Evolutionary conservation across 106 monocot species (phyloP).

Genomic region (Platanthera zijinensis): DNA sequence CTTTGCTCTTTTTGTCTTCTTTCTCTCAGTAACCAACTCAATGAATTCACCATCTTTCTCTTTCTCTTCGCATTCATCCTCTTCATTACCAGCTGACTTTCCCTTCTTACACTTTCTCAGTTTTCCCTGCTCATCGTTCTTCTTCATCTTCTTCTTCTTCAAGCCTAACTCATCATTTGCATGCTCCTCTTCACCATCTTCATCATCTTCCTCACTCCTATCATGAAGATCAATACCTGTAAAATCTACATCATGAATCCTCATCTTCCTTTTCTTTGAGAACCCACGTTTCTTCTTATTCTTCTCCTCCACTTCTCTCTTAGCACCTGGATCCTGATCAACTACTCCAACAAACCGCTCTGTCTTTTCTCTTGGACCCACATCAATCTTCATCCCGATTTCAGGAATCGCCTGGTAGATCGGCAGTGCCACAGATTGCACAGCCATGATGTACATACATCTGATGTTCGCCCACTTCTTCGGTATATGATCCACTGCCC

Average conservation of each 20-base stretch:
- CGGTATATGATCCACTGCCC: constrained; percentile 23
- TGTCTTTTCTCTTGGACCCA: neutral
- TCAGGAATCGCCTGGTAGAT: constrained; percentile 31
- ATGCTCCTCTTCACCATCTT: neutral
- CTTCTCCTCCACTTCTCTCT: neutral
- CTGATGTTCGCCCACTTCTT: constrained; percentile 40
- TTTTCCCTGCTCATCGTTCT: neutral
- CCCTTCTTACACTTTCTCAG: neutral
- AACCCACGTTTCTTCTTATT: neutral
- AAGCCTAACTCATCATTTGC: neutral
- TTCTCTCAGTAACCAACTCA: neutral
- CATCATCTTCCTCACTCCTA: neutral
- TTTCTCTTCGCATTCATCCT: neutral
- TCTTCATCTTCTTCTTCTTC: constrained; percentile 13
- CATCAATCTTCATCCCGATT: constrained; percentile 29
- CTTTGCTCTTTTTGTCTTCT: neutral
- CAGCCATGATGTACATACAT: constrained; percentile 29
- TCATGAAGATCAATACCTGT: neutral
- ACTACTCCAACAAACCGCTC: no score
- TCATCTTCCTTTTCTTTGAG: constrained; percentile 3
- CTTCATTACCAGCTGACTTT: neutral
- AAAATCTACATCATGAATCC: constrained; percentile 10
- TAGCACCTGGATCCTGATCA: neutral
- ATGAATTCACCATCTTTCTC: neutral
- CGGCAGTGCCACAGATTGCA: constrained; percentile 34